Percentiles rank a stretch among this genome's conserved stretches.
Evolutionary conservation across 495 filamentous ascomycete species (phyloP).

Genomic region (Neurospora pannonica): DNA sequence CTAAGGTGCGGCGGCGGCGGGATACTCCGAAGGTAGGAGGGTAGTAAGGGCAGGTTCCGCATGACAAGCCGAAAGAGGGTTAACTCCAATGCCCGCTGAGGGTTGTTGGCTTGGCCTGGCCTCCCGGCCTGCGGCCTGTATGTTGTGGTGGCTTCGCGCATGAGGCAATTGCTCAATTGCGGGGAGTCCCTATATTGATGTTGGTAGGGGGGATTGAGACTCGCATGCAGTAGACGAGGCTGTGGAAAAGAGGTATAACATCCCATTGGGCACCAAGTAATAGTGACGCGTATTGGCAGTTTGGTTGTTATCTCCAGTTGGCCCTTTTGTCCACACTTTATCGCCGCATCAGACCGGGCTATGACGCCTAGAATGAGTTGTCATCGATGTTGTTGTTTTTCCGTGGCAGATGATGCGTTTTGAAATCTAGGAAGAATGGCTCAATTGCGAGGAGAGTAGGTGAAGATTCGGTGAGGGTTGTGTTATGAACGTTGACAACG

Average conservation of each 20-base stretch:
- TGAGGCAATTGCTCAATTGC: conserved; percentile 19
- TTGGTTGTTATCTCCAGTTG: not conserved
- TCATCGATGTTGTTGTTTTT: not conserved
- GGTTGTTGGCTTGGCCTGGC: conserved; percentile 4
- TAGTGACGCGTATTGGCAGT: not conserved
- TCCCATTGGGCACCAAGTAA: not conserved
- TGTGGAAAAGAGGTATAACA: not conserved
- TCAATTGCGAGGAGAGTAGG: not conserved
- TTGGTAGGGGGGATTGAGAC: not conserved
- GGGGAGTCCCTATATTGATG: conserved; percentile 1
- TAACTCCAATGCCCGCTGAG: conserved; percentile 1
- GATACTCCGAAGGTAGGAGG: not conserved
- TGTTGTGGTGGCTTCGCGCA: conserved; percentile 5
- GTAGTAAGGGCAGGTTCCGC: conserved; percentile 1
- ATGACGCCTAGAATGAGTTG: not conserved
- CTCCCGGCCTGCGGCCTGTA: not conserved
- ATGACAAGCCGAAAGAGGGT: conserved; percentile 8
- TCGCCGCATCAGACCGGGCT: not conserved
- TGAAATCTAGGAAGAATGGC: not conserved
- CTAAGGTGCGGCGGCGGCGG: not conserved
- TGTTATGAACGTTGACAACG: not conserved
- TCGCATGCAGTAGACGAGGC: not conserved
- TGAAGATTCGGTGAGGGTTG: not conserved
- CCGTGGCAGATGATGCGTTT: not conserved
- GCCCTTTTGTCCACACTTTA: not conserved